Evolutionary conservation across 345 rosid species (phyloP).

Genomic region (Arabidopsis suecica): DNA sequence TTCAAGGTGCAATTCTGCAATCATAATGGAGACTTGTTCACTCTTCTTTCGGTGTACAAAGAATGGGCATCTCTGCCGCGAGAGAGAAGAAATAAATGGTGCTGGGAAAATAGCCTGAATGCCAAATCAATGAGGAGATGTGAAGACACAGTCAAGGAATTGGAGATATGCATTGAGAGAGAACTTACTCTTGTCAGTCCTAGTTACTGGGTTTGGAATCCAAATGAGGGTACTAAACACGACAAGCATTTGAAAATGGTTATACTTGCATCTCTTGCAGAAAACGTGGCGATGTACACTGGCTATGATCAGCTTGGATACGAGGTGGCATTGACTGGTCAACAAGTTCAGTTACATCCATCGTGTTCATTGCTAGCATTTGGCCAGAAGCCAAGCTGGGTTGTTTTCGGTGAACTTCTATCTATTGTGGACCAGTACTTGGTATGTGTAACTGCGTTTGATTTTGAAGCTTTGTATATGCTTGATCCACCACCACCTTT

Average conservation of each 20-base stretch:
- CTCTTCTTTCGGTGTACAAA: conserved; percentile 80
- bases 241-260: conserved; percentile 62
- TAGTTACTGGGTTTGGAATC: conserved; percentile 72
- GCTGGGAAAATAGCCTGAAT: conserved; percentile 93
- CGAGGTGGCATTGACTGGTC: conserved; percentile 80
- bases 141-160: conserved; percentile 72
- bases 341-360: conserved; percentile 81
- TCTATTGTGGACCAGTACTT: conserved; percentile 63
- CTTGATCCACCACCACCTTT: conserved; percentile 76
- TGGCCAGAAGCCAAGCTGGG: conserved; percentile 84
- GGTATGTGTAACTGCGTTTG: conserved; percentile 88
- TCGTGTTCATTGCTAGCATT: conserved; percentile 81
- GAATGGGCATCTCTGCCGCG: conserved; percentile 68
- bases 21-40: conserved; percentile 78
- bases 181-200: conserved; percentile 70
- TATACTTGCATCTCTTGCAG: conserved; percentile 75
- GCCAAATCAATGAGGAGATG: conserved; percentile 95
- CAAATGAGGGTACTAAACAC: conserved; percentile 47
- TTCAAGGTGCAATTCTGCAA: conserved; percentile 77
- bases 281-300: conserved; percentile 86
- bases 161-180: conserved; percentile 66
- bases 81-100: conserved; percentile 73
- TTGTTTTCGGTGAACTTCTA: conserved; percentile 83
- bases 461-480: conserved; percentile 62
- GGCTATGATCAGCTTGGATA: conserved; percentile 88